Evolutionary conservation across 2,329 filamentous ascomycete species (phyloP).

Genomic region (Fusarium papillatum): DNA sequence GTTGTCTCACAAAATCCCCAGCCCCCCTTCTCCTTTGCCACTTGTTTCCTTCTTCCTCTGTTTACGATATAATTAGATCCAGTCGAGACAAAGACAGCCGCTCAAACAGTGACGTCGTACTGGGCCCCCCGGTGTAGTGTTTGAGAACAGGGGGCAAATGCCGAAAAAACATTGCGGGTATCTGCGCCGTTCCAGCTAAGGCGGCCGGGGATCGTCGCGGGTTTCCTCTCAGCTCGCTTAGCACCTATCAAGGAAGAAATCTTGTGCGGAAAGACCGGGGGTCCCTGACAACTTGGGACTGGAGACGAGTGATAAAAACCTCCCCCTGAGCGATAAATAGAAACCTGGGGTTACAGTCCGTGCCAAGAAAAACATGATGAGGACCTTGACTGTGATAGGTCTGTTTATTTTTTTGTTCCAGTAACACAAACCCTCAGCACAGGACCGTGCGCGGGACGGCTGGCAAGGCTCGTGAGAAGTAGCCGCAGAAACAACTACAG

Average conservation of each 20-base stretch:
- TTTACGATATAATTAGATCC: conserved; percentile 2
- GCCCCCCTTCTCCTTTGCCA: background rate
- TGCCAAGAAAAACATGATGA: background rate
- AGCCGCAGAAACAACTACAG: background rate
- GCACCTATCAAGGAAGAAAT: background rate
- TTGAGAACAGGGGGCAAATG: conserved; percentile 7
- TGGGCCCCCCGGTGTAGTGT: background rate
- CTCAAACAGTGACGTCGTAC: conserved; percentile 1
- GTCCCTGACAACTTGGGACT: background rate
- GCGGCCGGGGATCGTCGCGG: background rate
- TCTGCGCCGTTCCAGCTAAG: background rate
- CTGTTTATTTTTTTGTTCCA: background rate
- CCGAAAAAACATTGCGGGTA: conserved; percentile 9
- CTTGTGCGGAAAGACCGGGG: background rate
- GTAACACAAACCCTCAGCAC: background rate
- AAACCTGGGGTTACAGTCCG: conserved; percentile 5
- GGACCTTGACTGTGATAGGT: background rate
- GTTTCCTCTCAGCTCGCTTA: background rate
- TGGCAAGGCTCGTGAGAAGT: background rate
- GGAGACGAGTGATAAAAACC: background rate
- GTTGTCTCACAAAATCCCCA: background rate
- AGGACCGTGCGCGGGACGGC: background rate
- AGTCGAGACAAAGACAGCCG: background rate
- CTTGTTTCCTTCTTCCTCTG: background rate
- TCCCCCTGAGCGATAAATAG: background rate